phyloP scores from a whole-genome alignment of 768 basidiomycete species.

The Termitomyces sp. region DNA sequence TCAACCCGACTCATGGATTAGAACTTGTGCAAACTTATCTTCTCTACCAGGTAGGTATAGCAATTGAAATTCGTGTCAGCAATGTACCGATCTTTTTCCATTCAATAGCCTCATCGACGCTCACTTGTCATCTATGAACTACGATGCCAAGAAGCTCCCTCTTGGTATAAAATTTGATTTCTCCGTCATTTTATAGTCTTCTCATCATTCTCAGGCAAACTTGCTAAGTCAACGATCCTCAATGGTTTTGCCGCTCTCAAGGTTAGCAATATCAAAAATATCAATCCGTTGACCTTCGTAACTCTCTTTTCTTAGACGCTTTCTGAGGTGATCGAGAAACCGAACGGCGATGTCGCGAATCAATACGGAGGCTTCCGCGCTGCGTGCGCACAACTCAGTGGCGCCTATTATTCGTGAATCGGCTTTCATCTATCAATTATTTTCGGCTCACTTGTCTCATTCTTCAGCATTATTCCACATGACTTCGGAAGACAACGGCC shows the following conservation, averaged over 20 bases:
- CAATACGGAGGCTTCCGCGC: conserved; percentile 28
- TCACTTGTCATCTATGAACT: conserved; percentile 56
- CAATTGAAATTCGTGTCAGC: not conserved
- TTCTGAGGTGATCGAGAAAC: conserved; percentile 47
- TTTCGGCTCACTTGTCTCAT: not conserved
- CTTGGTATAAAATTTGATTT: conserved; percentile 31
- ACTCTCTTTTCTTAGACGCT: conserved; percentile 26
- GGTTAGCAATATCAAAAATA: conserved; percentile 19
- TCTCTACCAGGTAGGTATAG: conserved; percentile 36
- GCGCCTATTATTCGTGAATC: conserved; percentile 52
- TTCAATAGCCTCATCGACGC: conserved; percentile 43
- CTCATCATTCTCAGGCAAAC: conserved; percentile 35
- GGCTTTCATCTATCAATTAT: not conserved
- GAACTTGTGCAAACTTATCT: conserved; percentile 47
- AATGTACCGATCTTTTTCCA: not conserved
- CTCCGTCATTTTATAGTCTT: not conserved
- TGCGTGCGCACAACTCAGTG: conserved; percentile 44
- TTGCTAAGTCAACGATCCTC: conserved; percentile 55
- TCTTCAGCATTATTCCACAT: conserved; percentile 51
- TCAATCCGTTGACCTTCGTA: not conserved
- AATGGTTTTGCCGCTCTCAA: conserved; percentile 56
- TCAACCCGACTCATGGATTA: conserved; percentile 9
- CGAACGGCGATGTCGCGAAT: conserved; percentile 32
- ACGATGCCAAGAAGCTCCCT: conserved; percentile 60
- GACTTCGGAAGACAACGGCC: conserved; percentile 50